Evolutionary conservation across 441 rosid genomes (phyloP), one percentile per base, ranked within the genome.

Genomic region (Adansonia grandidieri): DNA sequence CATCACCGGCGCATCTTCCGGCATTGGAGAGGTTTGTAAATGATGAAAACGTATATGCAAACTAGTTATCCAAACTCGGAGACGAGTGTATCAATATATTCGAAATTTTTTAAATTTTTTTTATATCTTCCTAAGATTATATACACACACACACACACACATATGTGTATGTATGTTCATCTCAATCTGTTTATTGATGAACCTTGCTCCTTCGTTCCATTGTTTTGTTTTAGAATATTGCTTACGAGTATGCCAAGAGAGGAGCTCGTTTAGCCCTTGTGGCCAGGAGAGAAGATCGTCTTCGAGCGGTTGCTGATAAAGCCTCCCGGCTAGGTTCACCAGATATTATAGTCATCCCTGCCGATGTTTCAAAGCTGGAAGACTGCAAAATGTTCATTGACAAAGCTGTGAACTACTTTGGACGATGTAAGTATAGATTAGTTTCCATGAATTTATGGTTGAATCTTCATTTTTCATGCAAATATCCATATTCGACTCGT

Each of bases 1-100:
- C 50, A 77, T 86, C 61, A 84, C 89, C 9, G 85, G 87, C 58
- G 88, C 89, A 53, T 83, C 89, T 17, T 88, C 89, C 1, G 89
- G 88, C 66, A 80, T 88, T 1, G 89, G 89, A 19, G 85, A 87
- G 86, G 86, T 87, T 37, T 47, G 79, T 15, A 9, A 0, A 11
- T 8, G 5, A 58, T 28, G 13, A 17, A 58, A 58, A 9, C 28
- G 3, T 40, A 40, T 6, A 40, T 40, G 44, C 44, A 57, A 57
- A 19, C 11, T 19, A 57, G 62, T 57, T 57, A 19, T 57, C 11
- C 62, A 3, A 7, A 57, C 8, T n/a, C 57, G 19, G 14, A 11
- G 15, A 14, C 19, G 8, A 15, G n/a, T 53, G 44, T 40, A 40
- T 4, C 6, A 5, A 5, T 40, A 40, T 40, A 40, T 5, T 40